Evolutionary conservation across 176 grass and related monocot genomes (phyloP), one percentile per base, ranked within the genome.

Genomic region (Aechmea fasciata): DNA sequence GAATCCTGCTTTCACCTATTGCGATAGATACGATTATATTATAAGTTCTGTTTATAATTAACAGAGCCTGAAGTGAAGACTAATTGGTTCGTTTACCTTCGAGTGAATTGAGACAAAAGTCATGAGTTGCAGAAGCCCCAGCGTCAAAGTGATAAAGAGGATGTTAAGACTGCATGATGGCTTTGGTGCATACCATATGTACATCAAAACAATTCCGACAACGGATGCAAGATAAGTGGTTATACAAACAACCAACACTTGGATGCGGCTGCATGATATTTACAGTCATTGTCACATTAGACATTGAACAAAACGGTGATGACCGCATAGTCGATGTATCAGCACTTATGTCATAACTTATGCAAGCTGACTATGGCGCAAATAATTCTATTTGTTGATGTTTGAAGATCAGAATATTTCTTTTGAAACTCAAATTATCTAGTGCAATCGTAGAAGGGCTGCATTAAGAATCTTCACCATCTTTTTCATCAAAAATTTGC

Each of bases 61-160:
- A 2, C 55, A n/a, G 55, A 20, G 5, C 20, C 55, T 61, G 53
- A 18, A 61, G 55, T 17, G n/a, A 57, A 57, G n/a, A 13, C 7
- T 69, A 52, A 50, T 51, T 52, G 51, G 7, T 19, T 69, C 17
- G 2, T 62, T 41, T 49, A 92, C 94, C 94, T 90, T 90, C 49
- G 89, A 73, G 72, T 77, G 71, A 67, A 87, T 23, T 10, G 95
- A 94, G 78, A 90, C 65, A 68, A 79, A 81, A 0, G 82, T 84
- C 87, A 99, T 90, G 67, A 99, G 48, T 80, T 76, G 80, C 13
- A 94, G 80, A 71, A 99, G 82, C 11, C 52, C 75, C n/a, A 94
- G 72, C 0, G 95, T 99, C 69, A 92, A 53, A 82, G 90, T 94
- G 74, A 99, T 99, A 78, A 94, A 99, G 23, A 99, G 78, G 53